A percentile compares a stretch with the other conserved stretches of the same genome.
phyloP scores from a whole-genome alignment of 768 basidiomycete species.

The Trametes cingulata region DNA sequence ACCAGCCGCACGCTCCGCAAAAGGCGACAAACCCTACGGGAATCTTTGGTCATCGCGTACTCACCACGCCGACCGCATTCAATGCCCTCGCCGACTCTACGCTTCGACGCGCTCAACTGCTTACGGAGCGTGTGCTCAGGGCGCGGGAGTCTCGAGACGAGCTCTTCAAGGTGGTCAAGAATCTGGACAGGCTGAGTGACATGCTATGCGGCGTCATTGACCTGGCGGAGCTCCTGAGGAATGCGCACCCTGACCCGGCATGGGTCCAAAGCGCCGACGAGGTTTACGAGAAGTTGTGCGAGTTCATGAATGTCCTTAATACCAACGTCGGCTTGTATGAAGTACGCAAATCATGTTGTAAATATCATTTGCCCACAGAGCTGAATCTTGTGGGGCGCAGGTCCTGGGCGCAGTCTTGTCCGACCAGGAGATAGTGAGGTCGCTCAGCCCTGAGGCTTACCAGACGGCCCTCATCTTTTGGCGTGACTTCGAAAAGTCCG shows the following conservation, averaged over 20 bases:
- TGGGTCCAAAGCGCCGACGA: slow-evolving; percentile 87
- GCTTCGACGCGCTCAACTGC: slow-evolving; percentile 71
- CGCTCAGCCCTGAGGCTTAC: slow-evolving; percentile 71
- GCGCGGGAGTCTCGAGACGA: slow-evolving; percentile 74
- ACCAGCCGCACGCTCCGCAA: slow-evolving; percentile 51
- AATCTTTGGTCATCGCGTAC: slow-evolving; percentile 77
- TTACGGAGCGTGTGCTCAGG: slow-evolving; percentile 82
- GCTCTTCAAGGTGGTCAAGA: slow-evolving; percentile 87
- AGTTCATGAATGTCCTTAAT: slow-evolving; percentile 97
- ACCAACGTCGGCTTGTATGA: slow-evolving; percentile 89
- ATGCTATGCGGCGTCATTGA: slow-evolving; percentile 96
- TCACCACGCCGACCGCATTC: slow-evolving; percentile 71
- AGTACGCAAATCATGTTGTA: slow-evolving; percentile 47
- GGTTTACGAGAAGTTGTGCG: slow-evolving; percentile 89
- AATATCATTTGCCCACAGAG: slow-evolving; percentile 1
- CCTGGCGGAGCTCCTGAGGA: slow-evolving; percentile 89
- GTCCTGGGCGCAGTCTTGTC: slow-evolving; percentile 69
- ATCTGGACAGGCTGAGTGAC: slow-evolving; percentile 94
- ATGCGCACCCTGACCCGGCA: slow-evolving; percentile 82
- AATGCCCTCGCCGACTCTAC: slow-evolving; percentile 76
- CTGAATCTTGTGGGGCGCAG: slow-evolving; percentile 38
- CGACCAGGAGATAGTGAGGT: slow-evolving; percentile 64
- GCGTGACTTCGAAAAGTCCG: slow-evolving; percentile 97
- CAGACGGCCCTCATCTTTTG: slow-evolving; percentile 92
- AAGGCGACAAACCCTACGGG: slow-evolving; percentile 60